phyloP scores from a whole-genome alignment of 495 filamentous ascomycete species.

The Aspergillus nanangensis region DNA sequence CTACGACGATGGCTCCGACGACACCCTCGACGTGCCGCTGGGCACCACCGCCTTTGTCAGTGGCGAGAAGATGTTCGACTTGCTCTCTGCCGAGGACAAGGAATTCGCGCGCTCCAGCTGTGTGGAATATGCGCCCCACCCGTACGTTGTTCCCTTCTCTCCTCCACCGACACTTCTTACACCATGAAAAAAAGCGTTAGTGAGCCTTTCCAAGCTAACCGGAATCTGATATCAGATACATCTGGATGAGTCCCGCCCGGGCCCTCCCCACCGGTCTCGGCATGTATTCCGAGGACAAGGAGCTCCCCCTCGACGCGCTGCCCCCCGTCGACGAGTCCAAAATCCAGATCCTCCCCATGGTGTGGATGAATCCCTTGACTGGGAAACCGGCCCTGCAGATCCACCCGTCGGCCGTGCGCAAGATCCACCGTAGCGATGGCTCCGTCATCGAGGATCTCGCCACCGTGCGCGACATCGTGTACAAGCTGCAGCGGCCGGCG shows the following conservation, averaged over 20 bases:
- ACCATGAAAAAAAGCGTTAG: not conserved
- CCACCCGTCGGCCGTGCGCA: slow-evolving; percentile 62
- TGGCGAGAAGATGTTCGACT: slow-evolving; percentile 60
- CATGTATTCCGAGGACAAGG: slow-evolving; percentile 55
- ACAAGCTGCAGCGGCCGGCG: slow-evolving; percentile 64
- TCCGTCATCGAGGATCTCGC: slow-evolving; percentile 59
- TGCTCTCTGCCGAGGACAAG: slow-evolving; percentile 58
- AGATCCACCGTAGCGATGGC: slow-evolving; percentile 59
- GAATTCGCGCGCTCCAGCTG: slow-evolving; percentile 57
- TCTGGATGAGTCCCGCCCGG: slow-evolving; percentile 67
- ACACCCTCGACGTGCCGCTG: slow-evolving; percentile 62
- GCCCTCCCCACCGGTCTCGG: slow-evolving; percentile 64
- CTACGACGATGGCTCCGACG: slow-evolving; percentile 67
- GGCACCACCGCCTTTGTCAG: slow-evolving; percentile 74
- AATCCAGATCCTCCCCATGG: slow-evolving; percentile 65
- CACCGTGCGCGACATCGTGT: slow-evolving; percentile 61
- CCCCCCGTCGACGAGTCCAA: slow-evolving; percentile 59
- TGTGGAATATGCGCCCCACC: slow-evolving; percentile 72
- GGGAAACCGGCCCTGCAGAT: slow-evolving; percentile 64
- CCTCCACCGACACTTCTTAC: not conserved
- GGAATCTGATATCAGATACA: too few species aligned
- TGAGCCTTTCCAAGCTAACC: too few species aligned
- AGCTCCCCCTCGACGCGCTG: slow-evolving; percentile 51
- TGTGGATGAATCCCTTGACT: slow-evolving; percentile 68
- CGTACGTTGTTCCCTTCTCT: slow-evolving; percentile 22